Conservation (phyloP, 495 filamentous ascomycete genomes). For the Penicillium bovifimosum region DNA sequence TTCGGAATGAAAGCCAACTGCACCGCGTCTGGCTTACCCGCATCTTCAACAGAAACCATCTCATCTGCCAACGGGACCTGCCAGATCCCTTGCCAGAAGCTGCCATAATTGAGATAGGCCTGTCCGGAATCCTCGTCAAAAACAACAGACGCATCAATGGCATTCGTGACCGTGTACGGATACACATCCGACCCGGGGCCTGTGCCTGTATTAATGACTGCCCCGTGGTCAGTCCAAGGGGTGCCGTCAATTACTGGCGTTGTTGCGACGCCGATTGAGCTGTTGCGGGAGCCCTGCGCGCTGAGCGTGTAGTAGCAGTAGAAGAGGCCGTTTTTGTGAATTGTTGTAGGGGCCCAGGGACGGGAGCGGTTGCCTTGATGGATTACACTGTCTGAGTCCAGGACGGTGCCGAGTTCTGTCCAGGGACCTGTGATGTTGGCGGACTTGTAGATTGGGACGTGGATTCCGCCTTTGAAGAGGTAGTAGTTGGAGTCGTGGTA, state of each 20-base stretch:
- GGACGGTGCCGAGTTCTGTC: slow-evolving; percentile 35
- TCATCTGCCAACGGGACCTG: slow-evolving; percentile 52
- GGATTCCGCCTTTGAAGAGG: slow-evolving; percentile 33
- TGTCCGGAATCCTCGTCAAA: slow-evolving; percentile 34
- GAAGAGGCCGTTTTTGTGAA: slow-evolving; percentile 51
- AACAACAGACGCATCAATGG: slow-evolving; percentile 66
- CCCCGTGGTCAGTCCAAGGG: slow-evolving; percentile 51
- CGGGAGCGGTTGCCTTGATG: slow-evolving; percentile 28
- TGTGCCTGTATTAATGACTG: slow-evolving; percentile 36
- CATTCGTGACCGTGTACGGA: slow-evolving; percentile 57
- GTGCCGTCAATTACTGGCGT: slow-evolving; percentile 50
- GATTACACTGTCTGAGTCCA: slow-evolving; percentile 35
- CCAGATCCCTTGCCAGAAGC: slow-evolving; percentile 68
- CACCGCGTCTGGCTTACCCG: slow-evolving; percentile 41
- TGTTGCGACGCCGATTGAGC: slow-evolving; percentile 67
- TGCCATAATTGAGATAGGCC: slow-evolving; percentile 61
- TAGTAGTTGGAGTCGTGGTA: slow-evolving; percentile 31
- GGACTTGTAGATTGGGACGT: slow-evolving; percentile 31
- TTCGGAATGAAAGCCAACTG: slow-evolving; percentile 36
- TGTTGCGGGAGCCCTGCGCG: slow-evolving; percentile 55
- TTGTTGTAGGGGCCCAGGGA: slow-evolving; percentile 60
- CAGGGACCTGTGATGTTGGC: slow-evolving; percentile 37
- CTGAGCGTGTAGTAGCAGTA: slow-evolving; percentile 71
- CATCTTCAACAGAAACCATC: slow-evolving; percentile 33
- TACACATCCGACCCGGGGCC: slow-evolving; percentile 37